Conservation (phyloP, 176 grass and related monocot species). For the Carex scoparia region DNA sequence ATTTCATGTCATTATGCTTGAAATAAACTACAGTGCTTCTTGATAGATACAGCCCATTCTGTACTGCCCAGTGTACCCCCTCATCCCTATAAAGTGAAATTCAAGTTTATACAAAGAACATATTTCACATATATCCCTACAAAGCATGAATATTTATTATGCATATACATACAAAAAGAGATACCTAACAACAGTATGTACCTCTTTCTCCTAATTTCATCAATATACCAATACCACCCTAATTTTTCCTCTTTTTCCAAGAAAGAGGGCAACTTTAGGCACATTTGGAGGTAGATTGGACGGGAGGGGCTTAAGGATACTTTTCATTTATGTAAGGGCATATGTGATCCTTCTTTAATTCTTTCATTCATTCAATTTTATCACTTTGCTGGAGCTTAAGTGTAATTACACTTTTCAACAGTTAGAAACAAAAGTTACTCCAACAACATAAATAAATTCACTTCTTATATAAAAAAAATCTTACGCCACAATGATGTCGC, state of each 20-base stretch:
- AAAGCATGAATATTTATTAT: background rate
- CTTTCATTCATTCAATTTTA: background rate
- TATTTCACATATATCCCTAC: background rate
- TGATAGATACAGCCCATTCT: conserved; percentile 90
- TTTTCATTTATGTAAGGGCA: background rate
- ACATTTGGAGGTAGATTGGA: background rate
- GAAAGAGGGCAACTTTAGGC: background rate
- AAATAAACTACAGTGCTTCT: conserved; percentile 94
- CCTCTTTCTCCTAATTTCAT: background rate
- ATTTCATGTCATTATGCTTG: conserved; percentile 97
- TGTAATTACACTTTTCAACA: background rate
- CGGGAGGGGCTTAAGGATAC: background rate
- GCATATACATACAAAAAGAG: background rate
- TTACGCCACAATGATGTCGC: conserved; percentile 92
- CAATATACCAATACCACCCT: background rate
- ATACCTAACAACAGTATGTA: background rate
- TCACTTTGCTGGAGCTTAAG: background rate
- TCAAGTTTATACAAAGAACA: background rate
- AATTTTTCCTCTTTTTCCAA: background rate
- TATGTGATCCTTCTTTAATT: background rate
- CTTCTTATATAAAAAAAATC: conserved; percentile 16
- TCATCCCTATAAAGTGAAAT: conserved; percentile 54
- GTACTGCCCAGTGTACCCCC: conserved; percentile 87
- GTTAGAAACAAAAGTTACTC: background rate
- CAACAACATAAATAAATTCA: background rate